Conservation (phyloP, 2,329 filamentous ascomycete species). For the Colletotrichum limetticola region DNA sequence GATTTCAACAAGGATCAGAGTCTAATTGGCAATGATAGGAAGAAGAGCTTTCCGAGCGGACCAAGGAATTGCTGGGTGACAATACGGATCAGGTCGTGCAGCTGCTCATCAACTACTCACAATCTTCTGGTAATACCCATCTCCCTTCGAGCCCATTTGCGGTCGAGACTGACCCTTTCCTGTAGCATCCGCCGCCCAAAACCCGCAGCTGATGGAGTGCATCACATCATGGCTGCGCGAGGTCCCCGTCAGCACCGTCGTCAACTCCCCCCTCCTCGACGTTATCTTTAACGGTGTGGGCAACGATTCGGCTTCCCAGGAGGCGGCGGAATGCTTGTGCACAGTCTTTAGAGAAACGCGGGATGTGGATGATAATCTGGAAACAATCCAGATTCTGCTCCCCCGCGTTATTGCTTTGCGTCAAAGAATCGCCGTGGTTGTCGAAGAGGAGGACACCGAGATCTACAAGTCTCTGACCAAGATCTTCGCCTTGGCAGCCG, state of each 20-base stretch:
- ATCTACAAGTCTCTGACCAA: constrained; percentile 89
- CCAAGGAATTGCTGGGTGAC: constrained; percentile 87
- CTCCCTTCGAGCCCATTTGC: constrained; percentile 12
- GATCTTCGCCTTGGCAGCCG: constrained; percentile 91
- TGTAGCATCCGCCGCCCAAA: constrained; percentile 79
- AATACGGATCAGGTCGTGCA: constrained; percentile 90
- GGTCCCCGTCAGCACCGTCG: constrained; percentile 84
- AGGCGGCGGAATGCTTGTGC: constrained; percentile 92
- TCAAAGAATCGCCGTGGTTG: constrained; percentile 79
- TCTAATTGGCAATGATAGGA: constrained; percentile 76
- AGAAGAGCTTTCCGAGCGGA: constrained; percentile 90
- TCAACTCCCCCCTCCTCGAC: constrained; percentile 86
- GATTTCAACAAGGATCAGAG: constrained; percentile 49
- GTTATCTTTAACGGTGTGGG: constrained; percentile 82
- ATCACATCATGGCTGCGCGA: constrained; percentile 97
- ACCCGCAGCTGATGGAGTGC: constrained; percentile 92
- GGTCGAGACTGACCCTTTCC: constrained; percentile 36
- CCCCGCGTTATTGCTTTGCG: constrained; percentile 81
- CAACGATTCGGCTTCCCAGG: constrained; percentile 81
- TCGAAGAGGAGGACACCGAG: constrained; percentile 85
- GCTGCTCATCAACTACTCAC: constrained; percentile 88
- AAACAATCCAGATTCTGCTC: constrained; percentile 84
- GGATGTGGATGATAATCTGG: constrained; percentile 90
- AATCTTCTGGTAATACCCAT: constrained; percentile 81
- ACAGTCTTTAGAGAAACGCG: constrained; percentile 91